Percentiles rank a stretch among this genome's conserved stretches.
phyloP scores from a whole-genome alignment of 1,284 basidiomycete genomes.

The Coriolopsis trogii region DNA sequence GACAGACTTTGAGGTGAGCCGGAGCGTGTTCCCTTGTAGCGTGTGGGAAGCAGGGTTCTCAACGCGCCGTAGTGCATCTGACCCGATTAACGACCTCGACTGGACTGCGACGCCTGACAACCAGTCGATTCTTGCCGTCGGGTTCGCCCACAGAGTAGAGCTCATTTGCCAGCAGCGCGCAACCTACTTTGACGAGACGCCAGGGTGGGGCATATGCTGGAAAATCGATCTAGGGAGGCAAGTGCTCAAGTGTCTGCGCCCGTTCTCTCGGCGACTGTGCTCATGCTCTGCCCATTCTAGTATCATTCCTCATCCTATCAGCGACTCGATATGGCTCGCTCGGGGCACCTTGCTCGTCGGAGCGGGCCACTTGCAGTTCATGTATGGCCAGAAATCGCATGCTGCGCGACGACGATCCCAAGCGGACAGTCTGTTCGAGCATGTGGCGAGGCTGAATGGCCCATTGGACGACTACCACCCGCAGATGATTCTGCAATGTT shows the following conservation, averaged over 20 bases:
- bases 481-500: constrained; percentile 88
- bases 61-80: constrained; percentile 38
- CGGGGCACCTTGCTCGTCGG: constrained; percentile 78
- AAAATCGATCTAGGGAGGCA: constrained; percentile 73
- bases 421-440: constrained; percentile 66
- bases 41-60: too few species aligned
- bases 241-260: neutral
- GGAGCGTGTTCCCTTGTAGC: too few species aligned
- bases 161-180: constrained; percentile 88
- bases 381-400: constrained; percentile 55
- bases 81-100: constrained; percentile 79
- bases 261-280: too few species aligned
- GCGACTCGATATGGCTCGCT: constrained; percentile 86
- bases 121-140: constrained; percentile 88
- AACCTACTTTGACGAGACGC: constrained; percentile 84
- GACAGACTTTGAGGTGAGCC: constrained; percentile 59
- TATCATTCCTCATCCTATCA: constrained; percentile 76
- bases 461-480: constrained; percentile 90
- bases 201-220: constrained; percentile 79
- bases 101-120: constrained; percentile 91
- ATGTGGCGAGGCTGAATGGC: constrained; percentile 81
- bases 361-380: constrained; percentile 77
- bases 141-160: constrained; percentile 76
- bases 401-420: constrained; percentile 25
- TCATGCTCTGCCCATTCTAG: too few species aligned